Evolutionary conservation across 176 grass and related monocot genomes (phyloP).

Genomic region (Tillandsia fasciculata): DNA sequence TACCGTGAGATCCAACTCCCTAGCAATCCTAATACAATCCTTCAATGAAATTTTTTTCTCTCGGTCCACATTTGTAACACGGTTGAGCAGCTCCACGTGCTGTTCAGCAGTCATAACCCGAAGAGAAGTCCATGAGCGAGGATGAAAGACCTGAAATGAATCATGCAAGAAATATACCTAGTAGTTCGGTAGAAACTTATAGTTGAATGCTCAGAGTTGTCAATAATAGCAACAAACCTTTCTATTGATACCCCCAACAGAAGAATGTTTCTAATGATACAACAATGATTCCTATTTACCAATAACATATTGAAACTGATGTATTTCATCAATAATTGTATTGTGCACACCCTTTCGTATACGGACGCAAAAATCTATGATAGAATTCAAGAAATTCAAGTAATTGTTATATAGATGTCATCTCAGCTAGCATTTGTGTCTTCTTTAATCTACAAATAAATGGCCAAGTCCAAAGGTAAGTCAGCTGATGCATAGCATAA

Average conservation of each 20-base stretch:
- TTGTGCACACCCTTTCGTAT: not conserved
- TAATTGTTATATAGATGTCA: not conserved
- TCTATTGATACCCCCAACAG: no score
- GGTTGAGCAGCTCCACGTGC: constrained; percentile 50
- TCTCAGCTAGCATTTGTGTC: not conserved
- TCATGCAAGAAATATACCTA: constrained; percentile 14
- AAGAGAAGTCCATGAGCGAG: constrained; percentile 72
- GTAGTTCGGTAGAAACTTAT: constrained; percentile 8
- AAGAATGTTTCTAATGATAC: no score
- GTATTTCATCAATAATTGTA: no score
- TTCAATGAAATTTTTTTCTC: constrained; percentile 68
- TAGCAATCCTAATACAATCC: constrained; percentile 77
- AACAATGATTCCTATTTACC: no score
- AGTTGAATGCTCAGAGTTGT: not conserved
- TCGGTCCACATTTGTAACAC: constrained; percentile 35
- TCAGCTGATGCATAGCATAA: not conserved
- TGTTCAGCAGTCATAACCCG: constrained; percentile 89
- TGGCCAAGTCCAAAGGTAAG: not conserved
- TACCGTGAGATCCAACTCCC: constrained; percentile 78
- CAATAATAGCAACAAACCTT: no score
- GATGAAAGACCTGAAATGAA: constrained; percentile 50
- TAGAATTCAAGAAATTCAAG: not conserved
- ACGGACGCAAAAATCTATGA: not conserved
- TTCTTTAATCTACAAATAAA: constrained; percentile 1
- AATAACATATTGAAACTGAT: no score